A percentile compares a stretch with the other conserved stretches of the same genome.
These are phyloP conservation scores for Skeletonema grethae DNA, from an alignment of 108 stramenopile species.

Conservation along the genomic window DNA sequence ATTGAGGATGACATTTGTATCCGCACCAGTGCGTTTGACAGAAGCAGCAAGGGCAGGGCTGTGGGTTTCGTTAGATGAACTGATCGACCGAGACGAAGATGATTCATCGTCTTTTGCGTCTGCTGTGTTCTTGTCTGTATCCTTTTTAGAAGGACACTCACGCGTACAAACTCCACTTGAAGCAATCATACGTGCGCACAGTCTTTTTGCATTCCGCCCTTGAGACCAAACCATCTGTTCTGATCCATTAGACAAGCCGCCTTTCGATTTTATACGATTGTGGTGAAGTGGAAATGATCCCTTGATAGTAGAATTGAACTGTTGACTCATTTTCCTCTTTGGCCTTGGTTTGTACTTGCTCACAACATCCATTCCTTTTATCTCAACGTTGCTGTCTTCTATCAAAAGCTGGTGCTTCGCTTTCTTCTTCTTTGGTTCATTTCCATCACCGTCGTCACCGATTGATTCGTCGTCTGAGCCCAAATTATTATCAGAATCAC, in stretches of 20 bases:
- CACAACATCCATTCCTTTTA: neutral
- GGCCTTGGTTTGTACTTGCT: neutral
- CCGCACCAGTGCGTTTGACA: neutral
- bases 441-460: neutral
- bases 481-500: neutral
- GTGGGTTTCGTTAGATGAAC: neutral
- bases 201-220: conserved; percentile 30
- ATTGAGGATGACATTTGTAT: neutral
- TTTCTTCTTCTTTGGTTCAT: neutral
- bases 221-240: conserved; percentile 33
- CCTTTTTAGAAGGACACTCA: neutral
- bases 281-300: conserved; percentile 37
- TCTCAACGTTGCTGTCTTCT: neutral
- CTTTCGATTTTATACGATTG: conserved; percentile 16
- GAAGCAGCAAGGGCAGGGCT: neutral
- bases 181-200: conserved; percentile 36
- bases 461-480: neutral
- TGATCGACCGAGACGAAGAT: neutral
- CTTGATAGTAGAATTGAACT: neutral
- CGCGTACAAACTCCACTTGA: conserved; percentile 9
- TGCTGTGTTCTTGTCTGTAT: neutral
- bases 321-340: neutral
- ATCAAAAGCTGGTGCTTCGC: neutral
- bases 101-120: neutral
- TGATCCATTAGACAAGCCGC: conserved; percentile 12